Conservation (phyloP, 2,329 filamentous ascomycete genomes). For the Teratosphaeriaceae sp. region DNA sequence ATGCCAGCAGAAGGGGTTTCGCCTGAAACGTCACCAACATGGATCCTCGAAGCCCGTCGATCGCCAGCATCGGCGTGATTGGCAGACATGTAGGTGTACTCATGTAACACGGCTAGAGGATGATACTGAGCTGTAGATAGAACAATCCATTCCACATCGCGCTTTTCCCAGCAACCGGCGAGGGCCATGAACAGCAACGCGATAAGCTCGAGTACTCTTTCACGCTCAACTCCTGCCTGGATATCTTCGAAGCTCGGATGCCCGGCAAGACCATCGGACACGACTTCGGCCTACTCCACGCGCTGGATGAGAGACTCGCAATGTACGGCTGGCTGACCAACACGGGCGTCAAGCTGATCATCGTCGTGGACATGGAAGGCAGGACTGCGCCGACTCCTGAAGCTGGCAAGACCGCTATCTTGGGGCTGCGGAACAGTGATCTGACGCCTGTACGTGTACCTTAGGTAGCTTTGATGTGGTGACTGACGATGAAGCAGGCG, state of each 20-base stretch:
- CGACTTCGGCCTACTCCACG: slow-evolving; percentile 86
- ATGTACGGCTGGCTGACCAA: slow-evolving; percentile 97
- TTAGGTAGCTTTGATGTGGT: not conserved
- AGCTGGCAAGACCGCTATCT: slow-evolving; percentile 35
- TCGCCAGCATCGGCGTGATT: slow-evolving; percentile 90
- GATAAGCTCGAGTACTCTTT: slow-evolving; percentile 89
- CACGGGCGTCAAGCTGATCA: slow-evolving; percentile 84
- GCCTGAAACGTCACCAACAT: slow-evolving; percentile 31
- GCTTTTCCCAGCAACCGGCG: slow-evolving; percentile 64
- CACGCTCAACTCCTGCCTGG: slow-evolving; percentile 81
- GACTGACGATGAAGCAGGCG: slow-evolving; percentile 44
- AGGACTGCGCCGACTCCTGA: slow-evolving; percentile 40
- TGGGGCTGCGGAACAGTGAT: slow-evolving; percentile 77
- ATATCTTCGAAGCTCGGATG: slow-evolving; percentile 84
- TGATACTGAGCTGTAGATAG: slow-evolving; percentile 41
- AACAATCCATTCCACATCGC: slow-evolving; percentile 95
- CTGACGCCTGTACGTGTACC: slow-evolving; percentile 62
- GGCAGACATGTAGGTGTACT: slow-evolving; percentile 69
- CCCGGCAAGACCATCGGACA: slow-evolving; percentile 67
- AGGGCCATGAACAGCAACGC: slow-evolving; percentile 49
- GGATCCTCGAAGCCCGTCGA: slow-evolving; percentile 56
- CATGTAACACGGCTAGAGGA: slow-evolving; percentile 40
- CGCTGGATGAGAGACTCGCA: slow-evolving; percentile 85
- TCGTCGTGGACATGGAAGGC: slow-evolving; percentile 86
- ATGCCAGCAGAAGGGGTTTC: too few species aligned